A percentile compares a stretch with the other conserved stretches of the same genome.
Evolutionary conservation across 164 flowering plant genomes (phyloP).

Genomic region (Warburgia ugandensis): DNA sequence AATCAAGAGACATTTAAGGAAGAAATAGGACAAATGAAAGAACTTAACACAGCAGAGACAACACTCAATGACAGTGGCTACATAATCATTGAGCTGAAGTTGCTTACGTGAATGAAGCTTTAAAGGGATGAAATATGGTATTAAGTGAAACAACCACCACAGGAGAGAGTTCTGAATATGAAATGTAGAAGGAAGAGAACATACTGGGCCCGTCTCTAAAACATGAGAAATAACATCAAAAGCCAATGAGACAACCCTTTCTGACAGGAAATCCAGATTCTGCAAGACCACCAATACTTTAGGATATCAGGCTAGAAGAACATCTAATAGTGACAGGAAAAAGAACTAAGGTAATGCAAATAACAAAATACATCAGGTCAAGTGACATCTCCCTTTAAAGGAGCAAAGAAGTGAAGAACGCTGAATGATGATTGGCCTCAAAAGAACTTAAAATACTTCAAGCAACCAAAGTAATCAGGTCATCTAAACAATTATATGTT

Average conservation of each 20-base stretch:
- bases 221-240: conserved; percentile 69
- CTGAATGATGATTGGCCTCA: background rate
- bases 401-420: background rate
- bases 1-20: background rate
- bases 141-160: background rate
- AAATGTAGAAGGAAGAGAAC: conserved; percentile 10
- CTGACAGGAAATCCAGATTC: conserved; percentile 54
- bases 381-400: no score
- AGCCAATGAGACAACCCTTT: conserved; percentile 60
- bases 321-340: background rate
- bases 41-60: background rate
- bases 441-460: background rate
- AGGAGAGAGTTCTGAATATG: background rate
- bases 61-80: background rate
- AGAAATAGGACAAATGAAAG: background rate
- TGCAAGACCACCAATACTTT: conserved; percentile 19
- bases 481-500: background rate
- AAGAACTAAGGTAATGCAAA: background rate
- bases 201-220: conserved; percentile 78
- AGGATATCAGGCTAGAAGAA: background rate
- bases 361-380: no score
- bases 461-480: background rate
- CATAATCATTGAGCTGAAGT: background rate
- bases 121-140: background rate
- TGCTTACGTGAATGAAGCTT: background rate